phyloP scores from a whole-genome alignment of 2,329 filamentous ascomycete genomes.

The Colletotrichum ledebouriae region DNA sequence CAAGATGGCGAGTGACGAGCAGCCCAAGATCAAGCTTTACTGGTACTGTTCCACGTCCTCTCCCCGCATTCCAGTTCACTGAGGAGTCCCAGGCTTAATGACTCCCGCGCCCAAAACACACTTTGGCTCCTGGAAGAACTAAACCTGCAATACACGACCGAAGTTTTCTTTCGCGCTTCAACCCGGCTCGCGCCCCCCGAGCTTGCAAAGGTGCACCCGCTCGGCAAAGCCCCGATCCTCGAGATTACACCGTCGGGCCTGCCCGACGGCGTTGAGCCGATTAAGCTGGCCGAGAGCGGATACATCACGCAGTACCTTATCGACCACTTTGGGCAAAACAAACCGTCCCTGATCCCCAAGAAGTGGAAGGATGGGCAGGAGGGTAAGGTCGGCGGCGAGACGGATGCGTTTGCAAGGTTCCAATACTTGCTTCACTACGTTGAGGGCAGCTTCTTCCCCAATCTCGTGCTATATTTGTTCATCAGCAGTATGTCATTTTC shows the following conservation, averaged over 20 bases:
- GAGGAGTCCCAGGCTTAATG: constrained; percentile 74
- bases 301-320: constrained; percentile 87
- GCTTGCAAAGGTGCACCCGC: constrained; percentile 82
- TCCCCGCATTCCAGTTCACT: not conserved
- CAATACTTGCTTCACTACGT: constrained; percentile 84
- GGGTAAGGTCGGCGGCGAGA: constrained; percentile 71
- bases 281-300: constrained; percentile 84
- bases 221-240: constrained; percentile 89
- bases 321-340: constrained; percentile 67
- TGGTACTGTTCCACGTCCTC: constrained; percentile 59
- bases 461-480: constrained; percentile 70
- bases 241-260: constrained; percentile 62
- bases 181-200: constrained; percentile 76
- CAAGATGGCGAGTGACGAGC: constrained; percentile 46
- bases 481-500: constrained; percentile 4
- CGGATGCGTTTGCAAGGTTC: constrained; percentile 70
- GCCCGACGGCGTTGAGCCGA: constrained; percentile 50
- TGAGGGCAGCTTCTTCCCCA: constrained; percentile 86
- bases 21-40: constrained; percentile 72
- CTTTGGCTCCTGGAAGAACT: constrained; percentile 90
- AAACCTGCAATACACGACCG: constrained; percentile 81
- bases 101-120: constrained; percentile 85
- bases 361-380: constrained; percentile 70
- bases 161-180: constrained; percentile 77
- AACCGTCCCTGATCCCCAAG: constrained; percentile 62